Conservation (phyloP, 495 filamentous ascomycete species). For the Aspergillus mulundensis region DNA sequence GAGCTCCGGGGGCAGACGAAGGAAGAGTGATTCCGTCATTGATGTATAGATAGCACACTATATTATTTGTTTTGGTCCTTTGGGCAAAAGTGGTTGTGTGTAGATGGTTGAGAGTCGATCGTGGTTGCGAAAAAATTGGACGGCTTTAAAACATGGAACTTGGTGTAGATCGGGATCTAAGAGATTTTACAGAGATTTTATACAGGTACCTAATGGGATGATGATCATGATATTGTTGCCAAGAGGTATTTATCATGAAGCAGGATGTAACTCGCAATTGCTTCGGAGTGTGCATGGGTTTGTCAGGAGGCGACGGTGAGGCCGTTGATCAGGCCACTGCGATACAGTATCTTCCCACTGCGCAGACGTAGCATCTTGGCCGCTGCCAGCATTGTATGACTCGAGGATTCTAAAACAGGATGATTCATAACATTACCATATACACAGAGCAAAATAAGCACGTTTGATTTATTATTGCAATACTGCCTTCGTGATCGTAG, state of each 20-base stretch:
- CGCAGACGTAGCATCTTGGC: not conserved
- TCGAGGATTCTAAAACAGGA: not conserved
- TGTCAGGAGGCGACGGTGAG: not conserved
- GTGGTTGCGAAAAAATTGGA: not conserved
- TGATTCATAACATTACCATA: not conserved
- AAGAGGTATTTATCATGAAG: not conserved
- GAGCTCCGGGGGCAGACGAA: constrained; percentile 34
- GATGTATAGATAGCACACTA: not conserved
- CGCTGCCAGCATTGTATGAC: not conserved
- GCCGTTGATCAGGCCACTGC: not conserved
- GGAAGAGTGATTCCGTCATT: constrained; percentile 15
- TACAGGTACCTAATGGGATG: no score
- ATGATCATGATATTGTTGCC: not conserved
- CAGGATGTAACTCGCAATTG: not conserved
- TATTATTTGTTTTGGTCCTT: no score
- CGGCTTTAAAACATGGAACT: not conserved
- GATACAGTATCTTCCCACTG: not conserved
- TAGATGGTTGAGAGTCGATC: not conserved
- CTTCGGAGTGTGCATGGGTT: not conserved
- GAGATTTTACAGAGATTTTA: not conserved
- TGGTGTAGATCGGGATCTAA: not conserved
- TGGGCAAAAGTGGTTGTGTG: not conserved
- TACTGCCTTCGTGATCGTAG: not conserved
- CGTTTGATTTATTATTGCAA: not conserved
- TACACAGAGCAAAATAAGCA: not conserved